Evolutionary conservation across 2,329 filamentous ascomycete genomes (phyloP).

Genomic region (Leptographium galeiforme): DNA sequence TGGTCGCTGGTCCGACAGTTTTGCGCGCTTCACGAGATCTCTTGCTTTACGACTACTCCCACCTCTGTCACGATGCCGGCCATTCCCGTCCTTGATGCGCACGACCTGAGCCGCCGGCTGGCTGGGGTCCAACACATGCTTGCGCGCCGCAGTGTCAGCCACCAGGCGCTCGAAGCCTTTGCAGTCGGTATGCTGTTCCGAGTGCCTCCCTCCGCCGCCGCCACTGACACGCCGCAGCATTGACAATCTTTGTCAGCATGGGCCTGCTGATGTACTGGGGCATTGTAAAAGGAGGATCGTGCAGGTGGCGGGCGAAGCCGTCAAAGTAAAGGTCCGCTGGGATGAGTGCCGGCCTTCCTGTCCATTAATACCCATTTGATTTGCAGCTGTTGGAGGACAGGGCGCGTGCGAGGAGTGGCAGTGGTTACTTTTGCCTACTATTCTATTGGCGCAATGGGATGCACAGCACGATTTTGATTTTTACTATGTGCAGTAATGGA

Average conservation of each 20-base stretch:
- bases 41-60: neutral
- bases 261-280: slow-evolving; percentile 5
- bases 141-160: slow-evolving; percentile 2
- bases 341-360: neutral
- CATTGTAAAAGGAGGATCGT: slow-evolving; percentile 2
- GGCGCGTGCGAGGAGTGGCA: too few species aligned
- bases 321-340: too few species aligned
- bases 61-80: neutral
- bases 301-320: neutral
- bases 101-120: slow-evolving; percentile 2
- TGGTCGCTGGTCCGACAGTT: neutral
- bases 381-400: neutral
- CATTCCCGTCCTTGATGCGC: neutral
- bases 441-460: too few species aligned
- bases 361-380: neutral
- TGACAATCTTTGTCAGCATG: slow-evolving; percentile 6
- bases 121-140: neutral
- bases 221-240: neutral
- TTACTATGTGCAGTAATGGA: too few species aligned
- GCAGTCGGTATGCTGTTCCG: neutral
- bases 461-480: too few species aligned
- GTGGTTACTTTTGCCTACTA: too few species aligned
- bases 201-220: neutral
- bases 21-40: neutral
- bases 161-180: slow-evolving; percentile 3